Evolutionary conservation across 148 eudicot genomes (phyloP).

Genomic region (Camellia japonica): DNA sequence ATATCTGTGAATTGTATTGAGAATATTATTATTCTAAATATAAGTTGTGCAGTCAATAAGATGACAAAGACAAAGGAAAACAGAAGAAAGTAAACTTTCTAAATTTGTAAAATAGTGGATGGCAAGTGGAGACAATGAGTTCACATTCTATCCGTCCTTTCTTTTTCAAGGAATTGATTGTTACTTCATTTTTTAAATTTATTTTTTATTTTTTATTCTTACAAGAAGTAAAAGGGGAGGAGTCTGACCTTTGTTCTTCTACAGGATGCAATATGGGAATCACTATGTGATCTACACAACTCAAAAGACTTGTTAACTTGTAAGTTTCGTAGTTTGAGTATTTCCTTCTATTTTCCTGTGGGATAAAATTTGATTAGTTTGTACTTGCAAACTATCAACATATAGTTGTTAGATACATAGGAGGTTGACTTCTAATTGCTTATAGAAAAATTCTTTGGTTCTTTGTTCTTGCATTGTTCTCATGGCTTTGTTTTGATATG

Average conservation of each 20-base stretch:
- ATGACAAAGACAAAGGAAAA: neutral
- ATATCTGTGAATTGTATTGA: neutral
- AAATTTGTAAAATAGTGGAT: neutral
- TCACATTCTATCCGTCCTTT: neutral
- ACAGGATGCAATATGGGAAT: constrained; percentile 41
- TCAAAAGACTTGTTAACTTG: constrained; percentile 25
- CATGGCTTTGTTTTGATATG: neutral
- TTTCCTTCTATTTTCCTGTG: neutral
- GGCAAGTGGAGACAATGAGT: neutral
- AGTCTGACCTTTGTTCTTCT: constrained; percentile 14
- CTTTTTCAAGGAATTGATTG: neutral
- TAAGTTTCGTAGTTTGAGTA: constrained; percentile 25
- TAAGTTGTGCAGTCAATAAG: neutral
- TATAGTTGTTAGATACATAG: neutral
- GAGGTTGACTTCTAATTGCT: neutral
- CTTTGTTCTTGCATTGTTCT: neutral
- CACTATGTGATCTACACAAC: constrained; percentile 17
- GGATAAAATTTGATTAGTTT: neutral
- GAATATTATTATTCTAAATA: neutral
- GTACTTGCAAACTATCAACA: neutral
- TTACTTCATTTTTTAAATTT: neutral
- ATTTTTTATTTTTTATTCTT: neutral
- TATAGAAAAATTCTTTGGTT: neutral
- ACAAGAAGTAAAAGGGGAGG: neutral
- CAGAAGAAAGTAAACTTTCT: neutral